Evolutionary conservation across 352 stramenopile genomes (phyloP).

Genomic region (Globisporangium cylindrosporum): DNA sequence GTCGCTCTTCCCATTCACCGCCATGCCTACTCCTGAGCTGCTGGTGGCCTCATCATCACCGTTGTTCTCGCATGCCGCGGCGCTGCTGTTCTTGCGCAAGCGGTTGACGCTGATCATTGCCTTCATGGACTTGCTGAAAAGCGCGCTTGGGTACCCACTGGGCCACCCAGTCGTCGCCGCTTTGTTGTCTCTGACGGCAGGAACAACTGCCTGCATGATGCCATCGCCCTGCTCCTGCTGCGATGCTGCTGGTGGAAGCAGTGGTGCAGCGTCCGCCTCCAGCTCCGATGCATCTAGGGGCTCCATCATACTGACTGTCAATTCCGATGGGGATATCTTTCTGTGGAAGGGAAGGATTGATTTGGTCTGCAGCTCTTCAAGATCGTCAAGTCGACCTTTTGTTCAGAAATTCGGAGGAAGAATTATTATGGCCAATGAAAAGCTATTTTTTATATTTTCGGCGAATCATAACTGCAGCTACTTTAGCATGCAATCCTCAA

Average conservation of each 20-base stretch:
- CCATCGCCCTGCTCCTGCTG: neutral
- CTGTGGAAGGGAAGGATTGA: neutral
- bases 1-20: slow-evolving; percentile 7
- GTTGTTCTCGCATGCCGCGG: neutral
- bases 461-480: neutral
- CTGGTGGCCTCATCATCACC: neutral
- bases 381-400: slow-evolving; percentile 1
- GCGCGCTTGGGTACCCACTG: slow-evolving; percentile 35
- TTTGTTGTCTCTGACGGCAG: neutral
- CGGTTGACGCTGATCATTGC: slow-evolving; percentile 44
- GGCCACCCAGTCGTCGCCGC: slow-evolving; percentile 9
- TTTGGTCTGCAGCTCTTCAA: slow-evolving; percentile 5
- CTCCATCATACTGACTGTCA: slow-evolving; percentile 5
- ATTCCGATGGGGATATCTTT: slow-evolving; percentile 1
- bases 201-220: neutral
- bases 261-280: neutral
- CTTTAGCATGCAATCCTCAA: too few relatives aligned
- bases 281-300: slow-evolving; percentile 7
- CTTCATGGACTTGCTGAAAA: slow-evolving; percentile 47
- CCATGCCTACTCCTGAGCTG: neutral
- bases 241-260: too few relatives aligned
- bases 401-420: neutral
- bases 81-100: neutral
- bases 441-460: neutral
- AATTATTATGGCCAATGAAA: slow-evolving; percentile 1